phyloP scores from a whole-genome alignment of 257 asterid genomes.

The Plectranthus barbatus region DNA sequence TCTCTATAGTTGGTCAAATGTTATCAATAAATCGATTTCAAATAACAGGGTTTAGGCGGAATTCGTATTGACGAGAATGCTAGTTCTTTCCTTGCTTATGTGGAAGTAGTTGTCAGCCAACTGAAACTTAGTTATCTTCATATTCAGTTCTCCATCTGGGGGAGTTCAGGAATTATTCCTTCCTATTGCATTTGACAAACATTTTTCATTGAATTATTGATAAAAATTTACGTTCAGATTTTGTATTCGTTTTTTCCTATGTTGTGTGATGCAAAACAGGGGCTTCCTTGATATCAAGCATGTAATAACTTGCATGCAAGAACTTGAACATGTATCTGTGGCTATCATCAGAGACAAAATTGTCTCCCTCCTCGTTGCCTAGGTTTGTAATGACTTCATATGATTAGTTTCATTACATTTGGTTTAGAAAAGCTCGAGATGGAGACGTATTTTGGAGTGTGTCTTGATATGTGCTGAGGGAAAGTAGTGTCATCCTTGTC shows the following conservation, averaged over 20 bases:
- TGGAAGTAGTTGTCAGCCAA: too few relatives aligned
- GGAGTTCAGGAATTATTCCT: too few relatives aligned
- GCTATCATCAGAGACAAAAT: not conserved
- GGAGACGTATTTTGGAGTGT: not conserved
- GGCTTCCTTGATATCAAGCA: not conserved
- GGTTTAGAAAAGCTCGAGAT: not conserved
- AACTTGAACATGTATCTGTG: not conserved
- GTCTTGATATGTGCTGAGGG: not conserved
- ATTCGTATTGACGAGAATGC: too few relatives aligned
- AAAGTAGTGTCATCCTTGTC: not conserved
- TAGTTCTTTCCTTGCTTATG: too few relatives aligned
- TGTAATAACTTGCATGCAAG: not conserved
- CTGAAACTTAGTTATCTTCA: too few relatives aligned
- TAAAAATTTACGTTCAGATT: not conserved
- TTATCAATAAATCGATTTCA: too few relatives aligned
- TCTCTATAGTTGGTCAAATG: too few relatives aligned
- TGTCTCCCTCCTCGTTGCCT: not conserved
- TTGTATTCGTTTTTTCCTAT: too few relatives aligned
- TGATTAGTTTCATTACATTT: not conserved
- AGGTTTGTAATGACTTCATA: not conserved
- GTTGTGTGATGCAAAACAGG: not conserved
- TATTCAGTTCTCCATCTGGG: too few relatives aligned
- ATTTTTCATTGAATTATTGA: not conserved
- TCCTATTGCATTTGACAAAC: not conserved
- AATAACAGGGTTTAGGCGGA: too few relatives aligned